A percentile compares a stretch with the other conserved stretches of the same genome.
phyloP scores from a whole-genome alignment of 768 basidiomycete species.

The Aureoboletus auriporus region DNA sequence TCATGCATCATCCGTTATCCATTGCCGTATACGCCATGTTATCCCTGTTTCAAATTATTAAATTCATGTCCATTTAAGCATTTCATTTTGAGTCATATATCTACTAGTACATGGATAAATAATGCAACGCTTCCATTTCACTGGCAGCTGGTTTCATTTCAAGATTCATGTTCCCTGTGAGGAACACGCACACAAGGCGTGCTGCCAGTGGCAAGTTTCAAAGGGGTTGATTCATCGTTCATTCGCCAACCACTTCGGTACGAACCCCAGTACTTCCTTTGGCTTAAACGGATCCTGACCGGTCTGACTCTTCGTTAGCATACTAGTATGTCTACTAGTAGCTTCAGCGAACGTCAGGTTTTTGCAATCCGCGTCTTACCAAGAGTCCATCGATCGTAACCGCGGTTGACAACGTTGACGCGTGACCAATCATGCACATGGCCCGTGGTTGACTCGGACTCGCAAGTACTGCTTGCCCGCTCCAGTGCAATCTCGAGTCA shows the following conservation, averaged over 20 bases:
- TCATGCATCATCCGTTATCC: background rate
- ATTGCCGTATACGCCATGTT: background rate
- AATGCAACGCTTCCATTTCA: background rate
- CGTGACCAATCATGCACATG: slow-evolving; percentile 48
- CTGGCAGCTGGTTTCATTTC: background rate
- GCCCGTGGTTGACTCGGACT: slow-evolving; percentile 36
- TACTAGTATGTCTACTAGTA: slow-evolving; percentile 66
- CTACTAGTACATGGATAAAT: background rate
- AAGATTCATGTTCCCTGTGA: background rate
- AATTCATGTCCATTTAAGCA: too few species aligned
- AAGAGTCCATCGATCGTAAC: slow-evolving; percentile 37
- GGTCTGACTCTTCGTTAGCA: slow-evolving; percentile 26
- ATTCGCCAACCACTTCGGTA: slow-evolving; percentile 41
- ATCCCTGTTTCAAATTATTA: too few species aligned
- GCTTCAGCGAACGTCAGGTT: slow-evolving; percentile 61
- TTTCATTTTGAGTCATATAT: too few species aligned
- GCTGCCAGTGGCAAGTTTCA: background rate
- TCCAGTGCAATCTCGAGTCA: slow-evolving; percentile 72
- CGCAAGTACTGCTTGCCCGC: slow-evolving; percentile 47
- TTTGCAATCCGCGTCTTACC: slow-evolving; percentile 48
- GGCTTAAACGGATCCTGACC: slow-evolving; percentile 54
- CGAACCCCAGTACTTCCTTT: slow-evolving; percentile 42
- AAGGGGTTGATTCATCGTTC: slow-evolving; percentile 9
- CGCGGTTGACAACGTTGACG: too few species aligned
- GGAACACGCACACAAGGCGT: background rate